These are phyloP conservation scores for Globisporangium nunn DNA, from an alignment of 352 stramenopile genomes.

Conservation along the genomic window DNA sequence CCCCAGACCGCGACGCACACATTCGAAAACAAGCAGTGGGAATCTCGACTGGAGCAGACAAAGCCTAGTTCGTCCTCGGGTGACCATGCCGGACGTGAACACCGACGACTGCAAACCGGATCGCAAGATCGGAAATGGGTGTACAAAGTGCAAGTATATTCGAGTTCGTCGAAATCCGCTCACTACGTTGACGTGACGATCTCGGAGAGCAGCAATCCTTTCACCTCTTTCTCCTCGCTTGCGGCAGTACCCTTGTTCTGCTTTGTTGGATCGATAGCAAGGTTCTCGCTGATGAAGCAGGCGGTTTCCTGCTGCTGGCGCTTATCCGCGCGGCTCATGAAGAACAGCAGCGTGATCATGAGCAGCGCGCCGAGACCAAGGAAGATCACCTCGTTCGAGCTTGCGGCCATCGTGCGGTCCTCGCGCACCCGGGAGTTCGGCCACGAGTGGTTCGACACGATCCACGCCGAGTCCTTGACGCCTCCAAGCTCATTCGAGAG, in stretches of 20 bases:
- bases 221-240: conserved; percentile 3
- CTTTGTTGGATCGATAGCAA: background rate
- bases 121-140: no score
- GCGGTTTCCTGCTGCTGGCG: conserved; percentile 1
- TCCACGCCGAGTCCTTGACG: conserved; percentile 16
- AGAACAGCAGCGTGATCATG: conserved; percentile 1
- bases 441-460: conserved; percentile 46
- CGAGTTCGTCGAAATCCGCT: background rate
- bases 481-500: conserved; percentile 18
- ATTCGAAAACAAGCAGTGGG: no score
- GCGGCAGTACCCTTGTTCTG: background rate
- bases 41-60: no score
- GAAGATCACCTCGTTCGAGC: conserved; percentile 2
- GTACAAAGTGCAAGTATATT: background rate
- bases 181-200: background rate
- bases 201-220: conserved; percentile 1
- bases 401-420: conserved; percentile 6
- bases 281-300: background rate
- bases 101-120: no score
- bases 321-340: conserved; percentile 4
- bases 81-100: no score
- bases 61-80: no score
- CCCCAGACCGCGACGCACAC: no score
- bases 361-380: conserved; percentile 1
- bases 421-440: conserved; percentile 25